A percentile compares a stretch with the other conserved stretches of the same genome.
Conservation (phyloP, 2,329 filamentous ascomycete species). For the Endothia cerciana region DNA sequence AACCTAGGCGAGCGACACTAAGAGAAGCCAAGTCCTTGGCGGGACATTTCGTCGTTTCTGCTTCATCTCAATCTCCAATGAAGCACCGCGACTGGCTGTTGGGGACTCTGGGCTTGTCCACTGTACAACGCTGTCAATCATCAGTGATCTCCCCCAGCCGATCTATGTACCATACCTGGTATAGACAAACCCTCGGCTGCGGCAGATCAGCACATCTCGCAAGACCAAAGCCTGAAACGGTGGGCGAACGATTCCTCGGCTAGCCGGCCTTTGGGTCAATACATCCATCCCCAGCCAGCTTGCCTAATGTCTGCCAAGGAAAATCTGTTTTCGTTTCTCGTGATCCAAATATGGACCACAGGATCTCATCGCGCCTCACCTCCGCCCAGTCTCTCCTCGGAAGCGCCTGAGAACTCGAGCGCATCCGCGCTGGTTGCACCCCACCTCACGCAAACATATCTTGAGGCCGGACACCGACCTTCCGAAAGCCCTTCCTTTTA, state of each 20-base stretch:
- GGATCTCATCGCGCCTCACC: slow-evolving; percentile 12
- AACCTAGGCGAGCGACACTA: not conserved
- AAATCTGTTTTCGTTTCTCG: slow-evolving; percentile 17
- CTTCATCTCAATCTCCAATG: slow-evolving; percentile 18
- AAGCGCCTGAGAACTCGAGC: slow-evolving; percentile 2
- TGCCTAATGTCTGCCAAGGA: not conserved
- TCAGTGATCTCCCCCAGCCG: not conserved
- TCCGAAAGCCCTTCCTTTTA: not conserved
- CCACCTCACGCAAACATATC: not conserved
- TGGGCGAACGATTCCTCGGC: slow-evolving; percentile 13
- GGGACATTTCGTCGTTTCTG: slow-evolving; percentile 17
- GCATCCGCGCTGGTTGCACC: slow-evolving; percentile 15
- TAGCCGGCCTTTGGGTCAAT: slow-evolving; percentile 1
- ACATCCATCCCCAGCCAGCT: not conserved
- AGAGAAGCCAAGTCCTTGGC: slow-evolving; percentile 11
- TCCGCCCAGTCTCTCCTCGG: slow-evolving; percentile 16
- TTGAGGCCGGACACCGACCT: slow-evolving; percentile 10
- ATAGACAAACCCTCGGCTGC: slow-evolving; percentile 14
- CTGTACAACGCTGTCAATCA: not conserved
- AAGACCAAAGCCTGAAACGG: slow-evolving; percentile 19
- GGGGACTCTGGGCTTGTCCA: not conserved
- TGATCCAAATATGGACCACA: not conserved
- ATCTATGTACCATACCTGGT: not conserved
- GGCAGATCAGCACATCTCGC: slow-evolving; percentile 20
- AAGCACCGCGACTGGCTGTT: slow-evolving; percentile 21